Base-by-base conservation (phyloP, 1,139 yeast species). In the Kluyveromyces sp. region DNA sequence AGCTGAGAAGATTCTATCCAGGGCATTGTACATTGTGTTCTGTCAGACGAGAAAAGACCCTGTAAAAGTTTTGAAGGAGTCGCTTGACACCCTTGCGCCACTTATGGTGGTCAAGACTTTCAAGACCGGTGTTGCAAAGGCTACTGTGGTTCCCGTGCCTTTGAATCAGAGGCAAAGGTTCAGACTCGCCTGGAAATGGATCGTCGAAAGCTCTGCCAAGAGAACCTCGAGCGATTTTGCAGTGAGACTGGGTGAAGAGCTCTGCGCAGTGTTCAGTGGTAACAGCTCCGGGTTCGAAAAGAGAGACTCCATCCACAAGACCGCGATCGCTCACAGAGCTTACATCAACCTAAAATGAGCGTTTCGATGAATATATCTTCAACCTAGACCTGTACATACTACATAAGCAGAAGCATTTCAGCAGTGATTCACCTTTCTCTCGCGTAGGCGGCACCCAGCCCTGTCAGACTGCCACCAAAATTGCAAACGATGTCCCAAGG, bases 181-280 rank as follows among this genome's bases (percentile, higher is more conserved):
- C 54, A 78, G 96, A 65, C 78, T 76, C 58, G 96, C 97, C 2
- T 84, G 94, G 71, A 67, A 71, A 49, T 92, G 97, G 97, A 83
- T 92, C 41, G 67, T 88, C 46, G 95, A 87, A 47, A 88, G 94
- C 17, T 78, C 94, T 25, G 74, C 78, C 46, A 82, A 82, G 61
- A 81, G 94, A 64, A 82, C 80, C 43, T 80, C 92, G 17, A 77
- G 80, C 48, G 94, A 85, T 57, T 83, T 83, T 57, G 73, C 94
- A 1, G 96, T 92, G 28, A 77, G 97, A 59, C 73, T 92, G 47
- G 92, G 92, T 29, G 97, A 92, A 66, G 97, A 92, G 65, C 76
- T 92, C 48, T 64, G 87, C 36, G 71, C 83, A 44, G 94, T 94
- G 26, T 73, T 73, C 55, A 80, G 77, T 56, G 96, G 96, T 43